Evolutionary conservation across 2,329 filamentous ascomycete genomes (phyloP).

Genomic region (Clonostachys rhizophaga): DNA sequence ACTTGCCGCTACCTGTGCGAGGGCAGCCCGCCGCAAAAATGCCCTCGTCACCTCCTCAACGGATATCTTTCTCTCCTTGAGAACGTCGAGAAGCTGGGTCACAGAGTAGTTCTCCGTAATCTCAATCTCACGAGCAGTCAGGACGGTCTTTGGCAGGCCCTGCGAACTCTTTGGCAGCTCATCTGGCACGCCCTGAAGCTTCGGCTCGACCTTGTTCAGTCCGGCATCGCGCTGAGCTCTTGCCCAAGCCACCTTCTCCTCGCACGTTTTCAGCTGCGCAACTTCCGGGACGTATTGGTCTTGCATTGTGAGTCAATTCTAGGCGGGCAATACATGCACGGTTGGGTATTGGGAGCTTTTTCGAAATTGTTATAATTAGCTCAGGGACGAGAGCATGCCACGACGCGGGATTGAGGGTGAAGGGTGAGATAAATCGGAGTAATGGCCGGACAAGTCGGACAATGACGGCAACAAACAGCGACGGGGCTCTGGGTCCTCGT

Average conservation of each 20-base stretch:
- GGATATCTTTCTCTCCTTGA: slow-evolving; percentile 1
- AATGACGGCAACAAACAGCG: too few relatives aligned
- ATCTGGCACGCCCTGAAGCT: slow-evolving; percentile 12
- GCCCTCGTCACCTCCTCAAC: slow-evolving; percentile 2
- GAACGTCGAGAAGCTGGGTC: neutral
- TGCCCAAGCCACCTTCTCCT: neutral
- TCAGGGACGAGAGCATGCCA: too few relatives aligned
- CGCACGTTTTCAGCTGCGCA: neutral
- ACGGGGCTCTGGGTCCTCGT: too few relatives aligned
- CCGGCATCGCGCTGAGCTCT: slow-evolving; percentile 10
- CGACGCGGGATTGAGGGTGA: too few relatives aligned
- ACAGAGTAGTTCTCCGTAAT: slow-evolving; percentile 2
- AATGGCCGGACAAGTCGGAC: too few relatives aligned
- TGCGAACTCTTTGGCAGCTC: slow-evolving; percentile 11
- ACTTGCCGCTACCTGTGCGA: slow-evolving; percentile 5
- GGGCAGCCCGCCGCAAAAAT: slow-evolving; percentile 4
- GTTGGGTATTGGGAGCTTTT: too few relatives aligned
- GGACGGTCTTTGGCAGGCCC: slow-evolving; percentile 8
- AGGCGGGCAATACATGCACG: too few relatives aligned
- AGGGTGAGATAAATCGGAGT: too few relatives aligned
- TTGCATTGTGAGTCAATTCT: too few relatives aligned
- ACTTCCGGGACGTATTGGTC: too few relatives aligned
- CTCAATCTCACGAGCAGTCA: slow-evolving; percentile 9
- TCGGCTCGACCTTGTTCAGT: slow-evolving; percentile 15
- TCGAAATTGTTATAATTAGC: too few relatives aligned